Base-by-base conservation (phyloP, 768 basidiomycete genomes). In the Termitomyces sp. region DNA sequence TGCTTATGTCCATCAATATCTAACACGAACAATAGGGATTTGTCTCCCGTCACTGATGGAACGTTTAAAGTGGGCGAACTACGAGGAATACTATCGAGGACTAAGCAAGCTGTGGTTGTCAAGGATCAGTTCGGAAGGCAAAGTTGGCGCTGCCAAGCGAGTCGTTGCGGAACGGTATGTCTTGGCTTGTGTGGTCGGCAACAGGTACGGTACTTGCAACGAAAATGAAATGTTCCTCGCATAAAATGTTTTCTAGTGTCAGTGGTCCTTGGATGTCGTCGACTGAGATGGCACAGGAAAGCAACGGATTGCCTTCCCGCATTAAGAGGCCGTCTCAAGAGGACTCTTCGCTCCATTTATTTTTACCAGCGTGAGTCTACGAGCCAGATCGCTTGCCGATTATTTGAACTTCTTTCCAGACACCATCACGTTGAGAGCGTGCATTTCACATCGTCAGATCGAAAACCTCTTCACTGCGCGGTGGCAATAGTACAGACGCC, bases 391-490 rank as follows among this genome's bases (percentile, higher is more conserved):
- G 20, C 6, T 12, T 29, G 20, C 9, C 44, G 28, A 52, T 34
- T n/a, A 10, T 37, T 34, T 16, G 41, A 5, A 91, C 88, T 39
- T n/a, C 15, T 42, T 36, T 15, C 41, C 9, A 92, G 89, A 37
- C 86, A 88, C 55, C 88, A 91, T 67, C 82, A 87, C 64, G 77
- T 92, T 16, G 90, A 92, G 66, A 88, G 88, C 65, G 70, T 90
- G 4, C 87, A 91, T 68, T 84, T 91, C 63, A 75, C 75, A 4
- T 72, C 80, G 0, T 54, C 74, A 0, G 64, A 70, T 8, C 73
- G 78, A 9, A 62, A 64, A 20, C 65, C 73, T 3, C 70, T 92
- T 18, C 89, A 91, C 64, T 68, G 71, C 1, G 86, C 86, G 2
- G 63, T 92, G 5, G 90, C 90, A 1, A 73, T 81, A 18, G 79